Evolutionary conservation across 2,329 filamentous ascomycete genomes (phyloP), one percentile per base, ranked within the genome.

Genomic region (Botrytis fabae): DNA sequence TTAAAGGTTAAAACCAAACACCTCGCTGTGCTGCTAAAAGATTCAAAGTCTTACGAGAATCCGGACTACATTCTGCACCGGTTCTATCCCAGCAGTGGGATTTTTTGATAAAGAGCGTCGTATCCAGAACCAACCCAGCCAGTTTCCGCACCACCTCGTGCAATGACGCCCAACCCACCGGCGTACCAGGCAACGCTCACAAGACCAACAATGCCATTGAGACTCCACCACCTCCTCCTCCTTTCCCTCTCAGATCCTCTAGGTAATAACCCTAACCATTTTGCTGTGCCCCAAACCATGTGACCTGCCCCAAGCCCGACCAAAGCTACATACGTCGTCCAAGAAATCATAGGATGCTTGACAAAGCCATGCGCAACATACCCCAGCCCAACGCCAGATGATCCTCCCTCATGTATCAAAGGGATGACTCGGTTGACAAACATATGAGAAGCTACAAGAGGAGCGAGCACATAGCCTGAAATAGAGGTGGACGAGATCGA

Each of bases 341-440:
- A 92, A n/a, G 92, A 89, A 14, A 91, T 81, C 2, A 86, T 76
- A 0, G 91, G 90, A 78, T 93, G 91, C 22, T 89, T 87, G 44
- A 92, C 90, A 80, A 98, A 96, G 4, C 93, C 93, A 82, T 98
- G 95, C 20, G 91, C 89, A 12, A 98, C 91, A 81, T 93, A 98
- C 20, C 89, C 91, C 20, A 98, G 84, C 0, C 93, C 93, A 59
- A 98, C 91, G 71, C 95, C 91, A n/a, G 93, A 93, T 78, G 91
- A 94, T 74, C 95, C 94, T 10, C 95, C 95, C 71, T 97, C 93
- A 62, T 94, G 87, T 42, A 89, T 85, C 48, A 95, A 82, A 2
- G 96, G 95, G 40, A 97, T 84, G 4, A 89, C 83, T 48, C 95
- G 89, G 81, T 97, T 97, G 73, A 94, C 86, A 75, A 90, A 88